Evolutionary conservation across 2,329 filamentous ascomycete genomes (phyloP), one percentile per base, ranked within the genome.

Genomic region (Rhynchosporium secalis): DNA sequence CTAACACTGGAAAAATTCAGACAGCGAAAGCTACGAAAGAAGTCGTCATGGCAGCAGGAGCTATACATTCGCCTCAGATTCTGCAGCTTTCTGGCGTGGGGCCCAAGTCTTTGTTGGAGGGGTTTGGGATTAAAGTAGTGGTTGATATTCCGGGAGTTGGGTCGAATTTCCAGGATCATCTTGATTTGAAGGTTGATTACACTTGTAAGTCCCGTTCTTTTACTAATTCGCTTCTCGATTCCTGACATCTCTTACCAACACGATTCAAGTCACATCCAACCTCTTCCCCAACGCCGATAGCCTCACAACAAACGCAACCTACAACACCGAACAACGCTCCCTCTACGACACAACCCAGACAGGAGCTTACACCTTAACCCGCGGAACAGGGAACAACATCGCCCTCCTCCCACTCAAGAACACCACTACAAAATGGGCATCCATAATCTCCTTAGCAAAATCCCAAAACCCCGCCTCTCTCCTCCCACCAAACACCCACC

Each of bases 101-200:
- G 13, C 67, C 71, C 15, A 67, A 68, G 29, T 67, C 69, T 2
- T 63, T 74, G 6, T 61, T 80, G 4, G 36, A 66, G 3, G 33
- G 60, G 8, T 66, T 74, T 10, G 69, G 68, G 0, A 75, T 80
- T 48, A 62, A 71, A 1, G 59, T 75, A 0, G 43, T 77, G 0
- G 66, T 75, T 31, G 72, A 78, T 58, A 70, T 76, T 1, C 75
- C 77, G 1, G 76, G 75, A 1, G 78, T 80, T 9, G 78, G 78
- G 12, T 66, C 72, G 26, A 74, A 74, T 49, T 68, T 74, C 12
- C 72, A 74, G 57, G 73, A 75, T 52, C 72, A 74, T 28, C 40
- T 66, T 75, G 55, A 54, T 47, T 33, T 67, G 41, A 43, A 48
- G 7, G 45, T 60, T 5, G 45, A 40, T 46, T 66, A 64, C 26